phyloP scores from a whole-genome alignment of 768 basidiomycete genomes.

The Pseudohyphozyma bogoriensis region DNA sequence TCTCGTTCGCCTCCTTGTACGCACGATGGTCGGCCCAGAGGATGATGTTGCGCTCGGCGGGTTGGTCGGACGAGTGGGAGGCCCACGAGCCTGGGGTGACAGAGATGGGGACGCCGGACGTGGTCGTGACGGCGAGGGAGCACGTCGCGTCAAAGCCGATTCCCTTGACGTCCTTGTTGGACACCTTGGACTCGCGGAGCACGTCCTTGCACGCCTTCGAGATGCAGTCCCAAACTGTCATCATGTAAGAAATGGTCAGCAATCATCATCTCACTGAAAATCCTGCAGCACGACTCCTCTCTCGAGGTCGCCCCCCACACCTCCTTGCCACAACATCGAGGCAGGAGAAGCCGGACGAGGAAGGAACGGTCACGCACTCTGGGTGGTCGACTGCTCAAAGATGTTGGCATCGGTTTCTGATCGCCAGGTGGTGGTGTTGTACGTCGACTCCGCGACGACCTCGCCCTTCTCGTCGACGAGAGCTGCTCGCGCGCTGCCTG shows the following conservation, averaged over 20 bases:
- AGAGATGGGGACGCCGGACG: conserved; percentile 59
- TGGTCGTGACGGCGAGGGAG: conserved; percentile 75
- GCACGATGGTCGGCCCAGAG: conserved; percentile 90
- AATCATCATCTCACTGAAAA: not conserved
- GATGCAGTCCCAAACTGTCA: conserved; percentile 34
- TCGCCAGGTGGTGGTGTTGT: conserved; percentile 75
- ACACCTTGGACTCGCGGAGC: conserved; percentile 49
- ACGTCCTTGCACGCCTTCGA: conserved; percentile 43
- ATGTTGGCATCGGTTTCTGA: conserved; percentile 75
- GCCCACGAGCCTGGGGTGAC: conserved; percentile 55
- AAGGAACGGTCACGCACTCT: conserved; percentile 80
- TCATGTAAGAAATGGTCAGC: not conserved
- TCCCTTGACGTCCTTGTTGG: conserved; percentile 62
- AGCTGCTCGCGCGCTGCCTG: conserved; percentile 81
- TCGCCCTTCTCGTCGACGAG: conserved; percentile 48
- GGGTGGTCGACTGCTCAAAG: conserved; percentile 86
- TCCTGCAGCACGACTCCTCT: not conserved
- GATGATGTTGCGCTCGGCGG: conserved; percentile 57
- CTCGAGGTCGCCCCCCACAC: too few species aligned
- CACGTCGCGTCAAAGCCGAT: conserved; percentile 71
- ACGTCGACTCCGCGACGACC: conserved; percentile 64
- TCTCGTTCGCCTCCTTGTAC: conserved; percentile 76
- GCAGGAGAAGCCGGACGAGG: too few species aligned
- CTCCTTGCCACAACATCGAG: too few species aligned
- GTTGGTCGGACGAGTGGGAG: conserved; percentile 13